Evolutionary conservation across 495 filamentous ascomycete species (phyloP).

Genomic region (Parmelia sp.): DNA sequence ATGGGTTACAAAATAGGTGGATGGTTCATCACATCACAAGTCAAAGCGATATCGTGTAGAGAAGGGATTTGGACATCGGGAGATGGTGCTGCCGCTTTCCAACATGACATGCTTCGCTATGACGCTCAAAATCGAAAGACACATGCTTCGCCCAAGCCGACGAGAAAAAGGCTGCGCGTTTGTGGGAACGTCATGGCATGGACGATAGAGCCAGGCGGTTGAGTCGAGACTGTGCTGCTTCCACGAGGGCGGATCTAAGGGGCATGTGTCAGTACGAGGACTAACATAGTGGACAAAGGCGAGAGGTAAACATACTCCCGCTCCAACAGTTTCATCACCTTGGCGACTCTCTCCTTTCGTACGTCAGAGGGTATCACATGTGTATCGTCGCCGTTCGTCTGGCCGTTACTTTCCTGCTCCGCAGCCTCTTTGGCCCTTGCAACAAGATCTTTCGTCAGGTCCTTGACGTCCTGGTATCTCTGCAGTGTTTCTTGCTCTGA

Average conservation of each 20-base stretch:
- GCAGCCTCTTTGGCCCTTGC: constrained; percentile 40
- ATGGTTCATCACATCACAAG: too few species aligned
- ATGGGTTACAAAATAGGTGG: too few species aligned
- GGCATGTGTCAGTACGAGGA: not conserved
- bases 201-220: constrained; percentile 15
- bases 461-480: constrained; percentile 32
- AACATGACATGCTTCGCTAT: not conserved
- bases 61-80: not conserved
- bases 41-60: too few species aligned
- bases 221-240: constrained; percentile 17
- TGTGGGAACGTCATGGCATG: not conserved
- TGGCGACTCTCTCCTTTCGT: constrained; percentile 58
- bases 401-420: constrained; percentile 23
- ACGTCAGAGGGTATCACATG: constrained; percentile 59
- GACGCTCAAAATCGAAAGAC: not conserved
- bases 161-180: not conserved
- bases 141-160: not conserved
- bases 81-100: not conserved
- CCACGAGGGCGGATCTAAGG: constrained; percentile 19
- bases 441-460: constrained; percentile 46
- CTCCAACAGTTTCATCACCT: constrained; percentile 65
- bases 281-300: too few species aligned
- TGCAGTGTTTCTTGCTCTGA: constrained; percentile 8
- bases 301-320: constrained; percentile 50
- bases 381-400: constrained; percentile 29